Evolutionary conservation across 2,329 filamentous ascomycete genomes (phyloP).

Genomic region (Sphaerulina musiva): DNA sequence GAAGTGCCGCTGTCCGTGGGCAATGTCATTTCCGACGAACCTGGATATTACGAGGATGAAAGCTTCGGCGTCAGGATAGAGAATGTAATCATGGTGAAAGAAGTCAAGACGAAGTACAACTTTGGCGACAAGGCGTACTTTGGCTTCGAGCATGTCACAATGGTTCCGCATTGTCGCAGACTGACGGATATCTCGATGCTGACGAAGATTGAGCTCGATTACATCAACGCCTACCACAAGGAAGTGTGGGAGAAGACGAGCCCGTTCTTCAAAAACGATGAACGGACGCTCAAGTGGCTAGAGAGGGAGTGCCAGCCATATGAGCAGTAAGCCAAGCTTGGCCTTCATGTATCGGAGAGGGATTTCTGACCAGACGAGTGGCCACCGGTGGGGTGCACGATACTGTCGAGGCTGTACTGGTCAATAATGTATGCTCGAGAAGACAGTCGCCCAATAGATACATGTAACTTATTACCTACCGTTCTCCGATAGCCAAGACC

Average conservation of each 20-base stretch:
- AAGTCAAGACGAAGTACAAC: conserved; percentile 76
- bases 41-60: conserved; percentile 94
- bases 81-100: conserved; percentile 85
- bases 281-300: conserved; percentile 70
- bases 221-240: conserved; percentile 79
- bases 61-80: conserved; percentile 93
- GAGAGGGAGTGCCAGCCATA: conserved; percentile 74
- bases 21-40: conserved; percentile 91
- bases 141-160: conserved; percentile 93
- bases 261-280: conserved; percentile 65
- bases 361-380: too few species aligned
- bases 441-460: too few species aligned
- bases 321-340: background rate
- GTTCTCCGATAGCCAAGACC: background rate
- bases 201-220: conserved; percentile 67
- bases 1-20: conserved; percentile 86
- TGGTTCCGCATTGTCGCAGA: conserved; percentile 90
- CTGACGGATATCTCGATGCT: conserved; percentile 71
- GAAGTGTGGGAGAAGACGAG: conserved; percentile 78
- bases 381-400: too few species aligned
- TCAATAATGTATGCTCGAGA: too few species aligned
- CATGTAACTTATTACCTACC: background rate
- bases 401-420: too few species aligned
- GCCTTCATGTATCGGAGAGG: too few species aligned
- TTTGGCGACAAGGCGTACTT: conserved; percentile 94